These are phyloP conservation scores for Cyclospora cayetanensis DNA, from an alignment of 169 alveolate genomes.

Conservation along the genomic window DNA sequence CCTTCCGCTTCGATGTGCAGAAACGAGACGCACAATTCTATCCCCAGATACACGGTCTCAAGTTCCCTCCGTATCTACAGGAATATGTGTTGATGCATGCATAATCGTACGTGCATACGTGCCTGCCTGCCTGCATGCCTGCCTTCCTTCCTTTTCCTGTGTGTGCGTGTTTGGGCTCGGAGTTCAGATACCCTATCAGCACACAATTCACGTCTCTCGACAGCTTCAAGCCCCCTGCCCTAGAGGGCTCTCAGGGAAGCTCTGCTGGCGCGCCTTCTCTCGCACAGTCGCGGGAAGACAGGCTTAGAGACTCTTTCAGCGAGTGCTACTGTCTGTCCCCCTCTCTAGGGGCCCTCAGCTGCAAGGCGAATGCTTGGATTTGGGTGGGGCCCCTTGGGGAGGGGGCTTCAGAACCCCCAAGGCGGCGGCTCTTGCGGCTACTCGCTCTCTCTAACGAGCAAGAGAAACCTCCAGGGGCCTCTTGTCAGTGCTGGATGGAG, in stretches of 20 bases:
- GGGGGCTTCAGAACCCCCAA: neutral
- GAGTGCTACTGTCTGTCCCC: neutral
- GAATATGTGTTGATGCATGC: too few relatives aligned
- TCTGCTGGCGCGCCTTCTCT: neutral
- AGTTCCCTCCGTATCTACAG: too few relatives aligned
- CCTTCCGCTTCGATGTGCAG: too few relatives aligned
- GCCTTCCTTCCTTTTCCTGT: neutral
- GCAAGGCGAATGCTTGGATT: neutral
- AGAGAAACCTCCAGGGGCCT: neutral
- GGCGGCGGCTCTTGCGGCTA: neutral
- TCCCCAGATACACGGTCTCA: too few relatives aligned
- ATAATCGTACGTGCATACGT: too few relatives aligned
- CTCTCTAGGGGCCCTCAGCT: neutral
- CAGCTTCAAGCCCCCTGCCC: neutral
- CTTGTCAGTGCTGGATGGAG: neutral
- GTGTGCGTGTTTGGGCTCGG: neutral
- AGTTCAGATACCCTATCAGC: constrained; percentile 9
- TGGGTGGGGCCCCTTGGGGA: neutral
- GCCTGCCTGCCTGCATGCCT: too few relatives aligned
- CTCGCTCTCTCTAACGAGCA: neutral
- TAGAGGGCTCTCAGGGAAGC: neutral
- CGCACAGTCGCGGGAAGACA: neutral
- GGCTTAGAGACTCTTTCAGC: neutral
- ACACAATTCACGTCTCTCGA: neutral
- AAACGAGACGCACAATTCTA: neutral